Evolutionary conservation across 2,329 filamentous ascomycete genomes (phyloP).

Genomic region (Fusarium sp.): DNA sequence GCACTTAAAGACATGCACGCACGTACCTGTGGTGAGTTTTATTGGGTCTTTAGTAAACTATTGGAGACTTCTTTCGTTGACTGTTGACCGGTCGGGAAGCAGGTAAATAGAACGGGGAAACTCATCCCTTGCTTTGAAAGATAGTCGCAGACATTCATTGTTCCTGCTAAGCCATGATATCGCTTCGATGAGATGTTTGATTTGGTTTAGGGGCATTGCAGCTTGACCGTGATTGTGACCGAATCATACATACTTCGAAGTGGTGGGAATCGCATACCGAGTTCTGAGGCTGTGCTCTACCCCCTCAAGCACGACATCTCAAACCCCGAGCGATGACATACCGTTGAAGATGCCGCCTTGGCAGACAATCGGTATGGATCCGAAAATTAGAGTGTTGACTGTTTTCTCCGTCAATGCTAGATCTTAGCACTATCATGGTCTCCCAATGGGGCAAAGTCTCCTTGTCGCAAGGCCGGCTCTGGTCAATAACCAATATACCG

Average conservation of each 20-base stretch:
- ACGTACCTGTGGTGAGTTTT: neutral
- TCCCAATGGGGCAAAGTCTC: neutral
- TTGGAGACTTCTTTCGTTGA: neutral
- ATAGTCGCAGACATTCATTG: neutral
- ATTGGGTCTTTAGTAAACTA: neutral
- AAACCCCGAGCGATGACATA: conserved; percentile 17
- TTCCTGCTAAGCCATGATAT: neutral
- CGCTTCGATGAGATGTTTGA: neutral
- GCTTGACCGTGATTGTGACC: neutral
- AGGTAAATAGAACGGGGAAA: neutral
- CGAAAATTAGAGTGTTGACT: neutral
- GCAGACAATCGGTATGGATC: conserved; percentile 3
- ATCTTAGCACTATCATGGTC: conserved; percentile 11
- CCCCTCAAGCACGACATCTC: conserved; percentile 3
- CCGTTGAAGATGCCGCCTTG: conserved; percentile 11
- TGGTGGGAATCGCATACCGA: neutral
- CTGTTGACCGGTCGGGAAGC: neutral
- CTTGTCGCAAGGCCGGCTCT: neutral
- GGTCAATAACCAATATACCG: neutral
- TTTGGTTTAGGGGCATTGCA: neutral
- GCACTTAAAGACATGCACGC: neutral
- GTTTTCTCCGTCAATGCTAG: conserved; percentile 2
- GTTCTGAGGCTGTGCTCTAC: conserved; percentile 6
- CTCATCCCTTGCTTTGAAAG: neutral
- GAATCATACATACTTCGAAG: neutral